These are phyloP conservation scores for Sarocladium brachiariae DNA, from an alignment of 2,329 filamentous ascomycete species.

Conservation along the genomic window DNA sequence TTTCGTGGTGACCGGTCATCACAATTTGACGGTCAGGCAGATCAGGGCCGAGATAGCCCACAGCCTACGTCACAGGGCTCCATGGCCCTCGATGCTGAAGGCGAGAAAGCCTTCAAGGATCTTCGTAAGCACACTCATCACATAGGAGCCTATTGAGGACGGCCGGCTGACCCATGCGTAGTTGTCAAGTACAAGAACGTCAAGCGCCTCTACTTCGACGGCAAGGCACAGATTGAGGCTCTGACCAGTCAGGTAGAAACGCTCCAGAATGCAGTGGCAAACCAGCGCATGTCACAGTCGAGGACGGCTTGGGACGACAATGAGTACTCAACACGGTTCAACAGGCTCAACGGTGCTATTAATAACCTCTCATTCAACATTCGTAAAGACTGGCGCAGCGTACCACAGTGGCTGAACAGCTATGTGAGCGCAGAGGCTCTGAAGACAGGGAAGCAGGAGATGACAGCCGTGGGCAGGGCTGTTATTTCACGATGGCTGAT, in stretches of 20 bases:
- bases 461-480: constrained; percentile 90
- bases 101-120: constrained; percentile 52
- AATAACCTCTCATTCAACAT: constrained; percentile 95
- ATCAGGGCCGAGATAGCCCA: constrained; percentile 49
- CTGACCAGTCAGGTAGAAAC: constrained; percentile 85
- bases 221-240: constrained; percentile 84
- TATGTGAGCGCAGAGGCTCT: constrained; percentile 82
- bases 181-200: constrained; percentile 97
- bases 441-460: constrained; percentile 86
- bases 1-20: constrained; percentile 34
- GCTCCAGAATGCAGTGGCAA: constrained; percentile 93
- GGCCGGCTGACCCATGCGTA: constrained; percentile 36
- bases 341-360: constrained; percentile 84
- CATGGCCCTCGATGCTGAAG: constrained; percentile 31
- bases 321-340: constrained; percentile 86
- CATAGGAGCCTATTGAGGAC: constrained; percentile 18
- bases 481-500: constrained; percentile 85
- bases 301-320: constrained; percentile 91
- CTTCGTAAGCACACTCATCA: constrained; percentile 37
- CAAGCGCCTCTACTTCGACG: constrained; percentile 95
- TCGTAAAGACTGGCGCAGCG: constrained; percentile 81
- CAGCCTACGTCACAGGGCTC: constrained; percentile 39
- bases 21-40: constrained; percentile 39
- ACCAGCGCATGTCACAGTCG: constrained; percentile 90
- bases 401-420: constrained; percentile 73